Evolutionary conservation across 2,329 filamentous ascomycete genomes (phyloP).

Genomic region (Fusarium stilboides): DNA sequence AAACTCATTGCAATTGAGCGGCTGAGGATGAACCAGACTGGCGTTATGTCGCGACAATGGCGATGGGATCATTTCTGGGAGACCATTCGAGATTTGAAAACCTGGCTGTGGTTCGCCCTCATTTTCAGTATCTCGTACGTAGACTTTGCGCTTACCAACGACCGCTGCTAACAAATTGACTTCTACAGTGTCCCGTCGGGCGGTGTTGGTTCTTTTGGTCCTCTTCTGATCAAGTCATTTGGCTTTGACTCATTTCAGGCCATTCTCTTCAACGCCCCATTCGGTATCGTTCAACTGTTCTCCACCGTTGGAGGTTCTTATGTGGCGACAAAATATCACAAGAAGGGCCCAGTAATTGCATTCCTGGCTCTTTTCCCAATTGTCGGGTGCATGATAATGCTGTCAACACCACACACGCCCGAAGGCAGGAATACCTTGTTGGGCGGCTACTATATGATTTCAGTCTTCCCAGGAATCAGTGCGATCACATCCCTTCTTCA

Average conservation of each 20-base stretch:
- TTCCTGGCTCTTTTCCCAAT: constrained; percentile 69
- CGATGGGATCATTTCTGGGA: constrained; percentile 61
- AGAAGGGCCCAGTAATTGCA: constrained; percentile 71
- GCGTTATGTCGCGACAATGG: constrained; percentile 58
- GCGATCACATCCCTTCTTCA: accelerated
- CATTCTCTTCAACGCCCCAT: constrained; percentile 73
- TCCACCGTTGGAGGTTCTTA: constrained; percentile 72
- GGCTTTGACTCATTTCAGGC: constrained; percentile 70
- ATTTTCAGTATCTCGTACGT: constrained; percentile 68
- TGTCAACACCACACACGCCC: constrained; percentile 63
- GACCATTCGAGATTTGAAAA: constrained; percentile 58
- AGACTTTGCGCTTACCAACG: accelerated
- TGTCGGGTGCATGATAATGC: constrained; percentile 64
- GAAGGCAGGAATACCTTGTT: constrained; percentile 60
- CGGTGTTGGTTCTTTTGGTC: constrained; percentile 72
- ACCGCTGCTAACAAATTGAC: neutral
- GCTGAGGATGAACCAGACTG: constrained; percentile 66
- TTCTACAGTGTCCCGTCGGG: constrained; percentile 63
- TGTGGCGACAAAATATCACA: constrained; percentile 67
- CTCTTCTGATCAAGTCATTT: constrained; percentile 71
- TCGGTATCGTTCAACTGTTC: constrained; percentile 72
- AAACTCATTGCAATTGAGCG: constrained; percentile 72
- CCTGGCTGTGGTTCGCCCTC: constrained; percentile 60
- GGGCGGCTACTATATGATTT: constrained; percentile 72
- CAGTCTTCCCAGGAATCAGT: constrained; percentile 67